phyloP scores from a whole-genome alignment of 2,329 filamentous ascomycete species.

The Cladosporium cucumerinum region DNA sequence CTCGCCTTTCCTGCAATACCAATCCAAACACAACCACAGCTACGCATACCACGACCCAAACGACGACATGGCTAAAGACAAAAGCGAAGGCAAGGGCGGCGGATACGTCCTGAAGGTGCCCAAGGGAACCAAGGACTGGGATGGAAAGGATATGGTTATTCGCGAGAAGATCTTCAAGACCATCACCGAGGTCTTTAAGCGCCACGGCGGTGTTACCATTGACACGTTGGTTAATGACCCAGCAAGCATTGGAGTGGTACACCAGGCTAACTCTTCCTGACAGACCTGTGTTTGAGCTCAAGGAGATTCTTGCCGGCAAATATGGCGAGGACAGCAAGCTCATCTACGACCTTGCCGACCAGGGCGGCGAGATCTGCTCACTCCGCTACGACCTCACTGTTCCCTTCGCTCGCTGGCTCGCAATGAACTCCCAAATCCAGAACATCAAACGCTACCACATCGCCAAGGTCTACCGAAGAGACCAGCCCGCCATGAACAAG shows the following conservation, averaged over 20 bases:
- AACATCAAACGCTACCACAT: constrained; percentile 94
- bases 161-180: constrained; percentile 75
- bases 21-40: constrained; percentile 7
- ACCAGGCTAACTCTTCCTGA: not conserved
- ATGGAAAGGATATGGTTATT: constrained; percentile 73
- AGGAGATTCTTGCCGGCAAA: constrained; percentile 82
- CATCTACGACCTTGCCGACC: constrained; percentile 85
- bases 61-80: constrained; percentile 46
- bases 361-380: constrained; percentile 81
- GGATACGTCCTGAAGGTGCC: constrained; percentile 73
- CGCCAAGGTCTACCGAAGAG: constrained; percentile 81
- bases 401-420: constrained; percentile 86
- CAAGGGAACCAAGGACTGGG: constrained; percentile 88
- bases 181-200: constrained; percentile 77
- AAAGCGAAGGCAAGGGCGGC: constrained; percentile 35
- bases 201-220: constrained; percentile 74
- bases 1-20: constrained; percentile 8
- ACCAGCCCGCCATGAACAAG: constrained; percentile 83
- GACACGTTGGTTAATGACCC: constrained; percentile 57
- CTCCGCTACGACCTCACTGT: constrained; percentile 86
- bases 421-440: constrained; percentile 80
- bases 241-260: not conserved
- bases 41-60: constrained; percentile 18
- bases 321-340: constrained; percentile 91
- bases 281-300: constrained; percentile 74